Conservation (phyloP, 1,139 yeast genomes). For the Hyphopichia burtonii region DNA sequence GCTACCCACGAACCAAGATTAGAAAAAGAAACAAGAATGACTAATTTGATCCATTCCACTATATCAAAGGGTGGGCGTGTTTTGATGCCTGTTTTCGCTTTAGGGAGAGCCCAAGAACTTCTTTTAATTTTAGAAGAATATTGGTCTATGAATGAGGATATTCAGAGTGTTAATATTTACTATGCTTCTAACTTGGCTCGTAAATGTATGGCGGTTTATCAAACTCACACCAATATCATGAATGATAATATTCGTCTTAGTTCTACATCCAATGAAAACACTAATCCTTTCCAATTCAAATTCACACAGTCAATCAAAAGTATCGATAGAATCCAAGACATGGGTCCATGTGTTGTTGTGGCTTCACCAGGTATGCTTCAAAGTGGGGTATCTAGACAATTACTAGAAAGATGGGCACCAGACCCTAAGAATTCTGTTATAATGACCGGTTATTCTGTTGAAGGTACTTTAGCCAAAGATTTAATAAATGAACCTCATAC, state of each 20-base stretch:
- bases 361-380: constrained; percentile 99
- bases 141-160: constrained; percentile 82
- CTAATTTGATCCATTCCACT: constrained; percentile 81
- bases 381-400: constrained; percentile 88
- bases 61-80: constrained; percentile 89
- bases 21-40: constrained; percentile 79
- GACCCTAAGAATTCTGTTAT: constrained; percentile 87
- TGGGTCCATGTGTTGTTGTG: constrained; percentile 93
- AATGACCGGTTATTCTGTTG: constrained; percentile 95
- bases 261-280: constrained; percentile 50
- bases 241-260: constrained; percentile 55
- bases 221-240: constrained; percentile 69
- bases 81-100: constrained; percentile 89
- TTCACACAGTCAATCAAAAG: constrained; percentile 78
- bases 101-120: constrained; percentile 95
- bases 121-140: constrained; percentile 88
- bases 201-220: constrained; percentile 96
- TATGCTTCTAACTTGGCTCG: constrained; percentile 93
- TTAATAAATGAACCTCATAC: constrained; percentile 85
- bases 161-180: constrained; percentile 78
- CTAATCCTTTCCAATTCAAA: constrained; percentile 87
- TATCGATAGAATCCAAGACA: constrained; percentile 82
- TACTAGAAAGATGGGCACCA: constrained; percentile 95
- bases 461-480: constrained; percentile 96
- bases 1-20: constrained; percentile 92